A percentile compares a stretch with the other conserved stretches of the same genome.
phyloP scores from a whole-genome alignment of 371 early-diverging fungal species.

The Vairimorpha necatrix region DNA sequence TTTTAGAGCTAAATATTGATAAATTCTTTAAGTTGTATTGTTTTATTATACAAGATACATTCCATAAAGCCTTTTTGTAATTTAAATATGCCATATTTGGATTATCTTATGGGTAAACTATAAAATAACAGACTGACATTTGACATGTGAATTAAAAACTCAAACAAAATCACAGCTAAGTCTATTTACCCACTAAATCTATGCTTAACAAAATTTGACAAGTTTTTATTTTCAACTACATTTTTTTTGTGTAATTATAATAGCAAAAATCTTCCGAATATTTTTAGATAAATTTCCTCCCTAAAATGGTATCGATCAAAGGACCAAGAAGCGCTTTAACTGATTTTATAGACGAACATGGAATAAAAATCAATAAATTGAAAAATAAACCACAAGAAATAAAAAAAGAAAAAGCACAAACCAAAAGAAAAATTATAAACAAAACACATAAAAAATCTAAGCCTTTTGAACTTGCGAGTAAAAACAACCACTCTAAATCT shows the following conservation, averaged over 20 bases:
- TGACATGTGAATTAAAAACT: too few relatives aligned
- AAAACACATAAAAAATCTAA: neutral
- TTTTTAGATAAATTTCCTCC: neutral
- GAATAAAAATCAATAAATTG: slow-evolving; percentile 27
- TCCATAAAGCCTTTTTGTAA: too few relatives aligned
- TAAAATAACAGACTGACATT: too few relatives aligned
- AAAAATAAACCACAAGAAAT: neutral
- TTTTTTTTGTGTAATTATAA: neutral
- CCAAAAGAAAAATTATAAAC: neutral
- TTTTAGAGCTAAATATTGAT: too few relatives aligned
- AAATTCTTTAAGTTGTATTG: too few relatives aligned
- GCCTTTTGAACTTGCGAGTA: slow-evolving; percentile 15
- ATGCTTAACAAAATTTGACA: too few relatives aligned
- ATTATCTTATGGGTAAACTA: too few relatives aligned
- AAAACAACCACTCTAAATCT: neutral
- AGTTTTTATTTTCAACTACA: neutral
- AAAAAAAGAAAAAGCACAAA: neutral
- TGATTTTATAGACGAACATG: slow-evolving; percentile 44
- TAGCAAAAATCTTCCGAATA: neutral
- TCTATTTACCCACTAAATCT: too few relatives aligned
- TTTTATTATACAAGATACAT: too few relatives aligned
- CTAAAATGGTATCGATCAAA: slow-evolving; percentile 28
- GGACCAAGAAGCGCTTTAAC: slow-evolving; percentile 53
- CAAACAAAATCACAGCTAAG: too few relatives aligned
- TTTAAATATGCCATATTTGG: too few relatives aligned